These are phyloP conservation scores for Amylocarpus encephaloides DNA, from an alignment of 2,329 filamentous ascomycete genomes.

Conservation along the genomic window DNA sequence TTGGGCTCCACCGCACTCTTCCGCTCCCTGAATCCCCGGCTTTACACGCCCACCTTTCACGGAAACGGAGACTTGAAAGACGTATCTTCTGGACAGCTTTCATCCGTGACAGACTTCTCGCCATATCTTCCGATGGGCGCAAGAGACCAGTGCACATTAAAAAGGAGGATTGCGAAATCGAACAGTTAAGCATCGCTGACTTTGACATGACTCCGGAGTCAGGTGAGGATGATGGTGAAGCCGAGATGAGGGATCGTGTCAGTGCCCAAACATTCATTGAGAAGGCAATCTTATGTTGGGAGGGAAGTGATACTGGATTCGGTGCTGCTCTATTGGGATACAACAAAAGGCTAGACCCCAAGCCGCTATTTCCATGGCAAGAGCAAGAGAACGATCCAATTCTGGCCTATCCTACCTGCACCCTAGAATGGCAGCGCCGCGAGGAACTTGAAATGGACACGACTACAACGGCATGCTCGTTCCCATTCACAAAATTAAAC, in stretches of 20 bases:
- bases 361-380: neutral
- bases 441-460: neutral
- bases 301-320: neutral
- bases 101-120: constrained; percentile 2
- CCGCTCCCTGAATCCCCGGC: neutral
- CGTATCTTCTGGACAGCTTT: constrained; percentile 7
- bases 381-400: neutral
- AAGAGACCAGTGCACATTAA: constrained; percentile 2
- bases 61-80: constrained; percentile 1
- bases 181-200: neutral
- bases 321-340: neutral
- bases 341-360: no score
- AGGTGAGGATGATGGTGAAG: neutral
- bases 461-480: neutral
- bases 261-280: constrained; percentile 1
- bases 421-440: neutral
- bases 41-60: neutral
- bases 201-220: neutral
- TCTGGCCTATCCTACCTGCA: neutral
- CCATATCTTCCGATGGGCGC: neutral
- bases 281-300: constrained; percentile 1
- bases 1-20: neutral
- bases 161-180: constrained; percentile 3
- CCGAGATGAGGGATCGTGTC: neutral
- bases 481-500: neutral